Conservation (phyloP, 2,329 filamentous ascomycete genomes). For the Fusarium phyllophilum region DNA sequence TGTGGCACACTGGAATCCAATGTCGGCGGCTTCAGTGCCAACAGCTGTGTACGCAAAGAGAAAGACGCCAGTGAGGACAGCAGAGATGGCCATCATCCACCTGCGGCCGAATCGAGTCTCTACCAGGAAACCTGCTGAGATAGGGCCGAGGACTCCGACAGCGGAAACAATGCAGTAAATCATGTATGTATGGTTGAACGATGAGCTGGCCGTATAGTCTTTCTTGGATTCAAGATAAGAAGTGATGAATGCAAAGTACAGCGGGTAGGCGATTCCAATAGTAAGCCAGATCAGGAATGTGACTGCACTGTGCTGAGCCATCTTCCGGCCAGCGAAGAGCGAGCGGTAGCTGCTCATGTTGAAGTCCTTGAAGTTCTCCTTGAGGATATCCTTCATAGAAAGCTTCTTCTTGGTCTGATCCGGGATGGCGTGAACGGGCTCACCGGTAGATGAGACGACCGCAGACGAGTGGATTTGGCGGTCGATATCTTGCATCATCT, state of each 20-base stretch:
- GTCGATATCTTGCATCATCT: slow-evolving; percentile 33
- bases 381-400: slow-evolving; percentile 3
- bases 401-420: not conserved
- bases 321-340: slow-evolving; percentile 62
- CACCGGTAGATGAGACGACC: not conserved
- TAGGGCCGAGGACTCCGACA: slow-evolving; percentile 34
- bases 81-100: not conserved
- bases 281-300: slow-evolving; percentile 67
- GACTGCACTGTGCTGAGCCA: slow-evolving; percentile 63
- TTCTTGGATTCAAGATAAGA: slow-evolving; percentile 44
- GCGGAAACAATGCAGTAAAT: slow-evolving; percentile 40
- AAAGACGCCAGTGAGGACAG: slow-evolving; percentile 27
- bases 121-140: slow-evolving; percentile 33
- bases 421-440: not conserved
- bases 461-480: slow-evolving; percentile 3
- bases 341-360: slow-evolving; percentile 61
- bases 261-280: slow-evolving; percentile 66
- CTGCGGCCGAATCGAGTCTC: slow-evolving; percentile 33
- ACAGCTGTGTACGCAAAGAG: slow-evolving; percentile 31
- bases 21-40: not conserved
- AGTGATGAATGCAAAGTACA: slow-evolving; percentile 63
- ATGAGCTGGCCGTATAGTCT: not conserved
- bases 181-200: slow-evolving; percentile 14
- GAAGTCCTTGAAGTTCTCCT: slow-evolving; percentile 56
- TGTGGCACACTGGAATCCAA: slow-evolving; percentile 4